These are phyloP conservation scores for Nothophoma quercina DNA, from an alignment of 2,329 filamentous ascomycete species.

Conservation along the genomic window DNA sequence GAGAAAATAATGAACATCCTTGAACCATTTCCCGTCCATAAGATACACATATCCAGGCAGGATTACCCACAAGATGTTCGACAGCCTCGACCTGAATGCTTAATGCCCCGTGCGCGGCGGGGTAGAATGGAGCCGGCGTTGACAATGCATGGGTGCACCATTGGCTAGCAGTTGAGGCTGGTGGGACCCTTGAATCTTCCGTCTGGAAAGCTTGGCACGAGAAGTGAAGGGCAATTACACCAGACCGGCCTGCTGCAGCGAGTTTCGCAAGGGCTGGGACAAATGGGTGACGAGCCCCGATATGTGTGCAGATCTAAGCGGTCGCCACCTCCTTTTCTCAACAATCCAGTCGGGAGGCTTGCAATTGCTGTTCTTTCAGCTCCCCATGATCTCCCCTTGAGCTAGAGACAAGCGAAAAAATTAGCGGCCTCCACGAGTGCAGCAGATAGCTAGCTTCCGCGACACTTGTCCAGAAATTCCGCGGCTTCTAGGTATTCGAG, in stretches of 20 bases:
- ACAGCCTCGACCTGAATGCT: slow-evolving; percentile 1
- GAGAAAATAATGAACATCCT: no score
- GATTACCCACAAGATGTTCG: no score
- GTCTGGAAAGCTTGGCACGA: slow-evolving; percentile 31
- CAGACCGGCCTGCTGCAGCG: slow-evolving; percentile 12
- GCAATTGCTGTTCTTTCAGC: slow-evolving; percentile 14
- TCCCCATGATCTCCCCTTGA: slow-evolving; percentile 17
- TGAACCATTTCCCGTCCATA: no score
- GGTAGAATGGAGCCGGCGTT: slow-evolving; percentile 16
- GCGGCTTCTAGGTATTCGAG: neutral
- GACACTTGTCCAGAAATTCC: slow-evolving; percentile 32
- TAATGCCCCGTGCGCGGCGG: slow-evolving; percentile 13
- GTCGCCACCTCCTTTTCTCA: slow-evolving; percentile 26
- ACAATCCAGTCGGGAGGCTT: slow-evolving; percentile 5
- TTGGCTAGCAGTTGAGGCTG: slow-evolving; percentile 12
- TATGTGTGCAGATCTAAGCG: slow-evolving; percentile 9
- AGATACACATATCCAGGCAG: no score
- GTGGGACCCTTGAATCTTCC: slow-evolving; percentile 19
- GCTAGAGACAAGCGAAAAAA: slow-evolving; percentile 30
- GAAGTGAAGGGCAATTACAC: slow-evolving; percentile 54
- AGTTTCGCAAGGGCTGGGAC: slow-evolving; percentile 8
- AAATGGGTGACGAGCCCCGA: slow-evolving; percentile 10
- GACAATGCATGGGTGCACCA: slow-evolving; percentile 19
- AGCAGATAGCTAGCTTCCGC: slow-evolving; percentile 31
- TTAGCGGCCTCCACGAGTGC: slow-evolving; percentile 30